phyloP scores from a whole-genome alignment of 2,329 filamentous ascomycete species.

The Coccinonectria pachysandricola region DNA sequence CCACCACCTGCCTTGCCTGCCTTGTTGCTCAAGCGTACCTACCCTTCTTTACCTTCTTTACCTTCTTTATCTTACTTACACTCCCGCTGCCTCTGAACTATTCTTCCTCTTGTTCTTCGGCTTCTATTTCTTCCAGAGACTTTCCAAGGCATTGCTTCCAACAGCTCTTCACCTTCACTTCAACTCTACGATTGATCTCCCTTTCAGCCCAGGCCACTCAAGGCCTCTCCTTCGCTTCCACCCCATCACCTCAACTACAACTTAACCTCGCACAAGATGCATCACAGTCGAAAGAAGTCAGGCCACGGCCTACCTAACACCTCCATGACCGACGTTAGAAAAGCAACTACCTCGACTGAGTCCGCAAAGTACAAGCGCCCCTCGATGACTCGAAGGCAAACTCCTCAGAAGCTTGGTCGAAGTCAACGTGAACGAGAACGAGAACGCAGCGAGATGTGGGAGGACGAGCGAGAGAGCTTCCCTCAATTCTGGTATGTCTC shows the following conservation, averaged over 20 bases:
- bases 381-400: slow-evolving; percentile 33
- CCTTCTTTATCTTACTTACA: slow-evolving; percentile 2
- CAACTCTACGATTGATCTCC: too few relatives aligned
- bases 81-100: too few relatives aligned
- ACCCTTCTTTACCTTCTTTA: slow-evolving; percentile 2
- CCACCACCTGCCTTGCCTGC: too few relatives aligned
- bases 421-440: slow-evolving; percentile 40
- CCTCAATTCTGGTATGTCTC: slow-evolving; percentile 53
- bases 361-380: slow-evolving; percentile 39
- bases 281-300: slow-evolving; percentile 47
- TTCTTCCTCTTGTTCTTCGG: too few relatives aligned
- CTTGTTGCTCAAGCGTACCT: too few relatives aligned
- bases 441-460: slow-evolving; percentile 40
- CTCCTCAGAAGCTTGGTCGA: slow-evolving; percentile 40
- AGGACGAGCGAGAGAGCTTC: slow-evolving; percentile 52
- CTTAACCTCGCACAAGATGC: too few relatives aligned
- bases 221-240: too few relatives aligned
- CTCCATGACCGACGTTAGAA: slow-evolving; percentile 46
- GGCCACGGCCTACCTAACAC: slow-evolving; percentile 42
- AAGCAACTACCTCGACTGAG: slow-evolving; percentile 35
- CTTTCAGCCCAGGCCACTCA: too few relatives aligned
- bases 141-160: too few relatives aligned
- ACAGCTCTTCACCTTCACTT: too few relatives aligned
- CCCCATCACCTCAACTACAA: too few relatives aligned
- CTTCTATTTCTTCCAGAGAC: too few relatives aligned